Evolutionary conservation across 371 early-diverging fungal genomes (phyloP).

Genomic region (Syncephalastrum sp.): DNA sequence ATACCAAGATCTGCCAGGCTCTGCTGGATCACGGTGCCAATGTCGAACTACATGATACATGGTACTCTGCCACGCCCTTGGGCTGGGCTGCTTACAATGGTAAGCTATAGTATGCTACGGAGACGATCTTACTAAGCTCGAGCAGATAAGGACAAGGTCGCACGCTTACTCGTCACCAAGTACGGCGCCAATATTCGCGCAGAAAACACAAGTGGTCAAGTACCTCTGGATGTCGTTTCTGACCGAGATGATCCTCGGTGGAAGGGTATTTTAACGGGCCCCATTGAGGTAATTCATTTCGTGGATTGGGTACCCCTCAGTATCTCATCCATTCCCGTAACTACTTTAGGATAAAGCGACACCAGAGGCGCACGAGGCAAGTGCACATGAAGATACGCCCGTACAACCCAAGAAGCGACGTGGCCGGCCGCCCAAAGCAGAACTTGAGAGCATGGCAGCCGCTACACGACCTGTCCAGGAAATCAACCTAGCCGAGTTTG

Average conservation of each 20-base stretch:
- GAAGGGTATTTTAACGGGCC: conserved; percentile 41
- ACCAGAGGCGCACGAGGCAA: conserved; percentile 1
- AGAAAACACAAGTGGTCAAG: conserved; percentile 69
- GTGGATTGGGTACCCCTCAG: not conserved
- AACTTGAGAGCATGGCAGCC: conserved; percentile 27
- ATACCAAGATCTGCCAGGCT: conserved; percentile 58
- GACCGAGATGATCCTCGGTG: conserved; percentile 64
- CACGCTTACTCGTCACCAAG: conserved; percentile 58
- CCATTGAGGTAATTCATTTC: not conserved
- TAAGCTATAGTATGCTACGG: not conserved
- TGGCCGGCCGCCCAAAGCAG: conserved; percentile 47
- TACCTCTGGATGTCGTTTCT: conserved; percentile 69
- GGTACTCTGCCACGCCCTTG: conserved; percentile 83
- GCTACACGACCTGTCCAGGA: conserved; percentile 25
- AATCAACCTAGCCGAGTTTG: conserved; percentile 35
- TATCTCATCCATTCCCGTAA: not conserved
- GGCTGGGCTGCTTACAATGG: conserved; percentile 93
- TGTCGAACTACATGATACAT: conserved; percentile 81
- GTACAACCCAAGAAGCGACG: conserved; percentile 30
- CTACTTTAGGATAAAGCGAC: not conserved
- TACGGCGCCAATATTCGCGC: conserved; percentile 67
- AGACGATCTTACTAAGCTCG: not conserved
- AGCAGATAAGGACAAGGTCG: conserved; percentile 42
- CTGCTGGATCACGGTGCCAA: conserved; percentile 77
- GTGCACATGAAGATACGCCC: conserved; percentile 5